Base-by-base conservation (phyloP, 768 basidiomycete species). In the Tricholoma bakamatsutake region DNA sequence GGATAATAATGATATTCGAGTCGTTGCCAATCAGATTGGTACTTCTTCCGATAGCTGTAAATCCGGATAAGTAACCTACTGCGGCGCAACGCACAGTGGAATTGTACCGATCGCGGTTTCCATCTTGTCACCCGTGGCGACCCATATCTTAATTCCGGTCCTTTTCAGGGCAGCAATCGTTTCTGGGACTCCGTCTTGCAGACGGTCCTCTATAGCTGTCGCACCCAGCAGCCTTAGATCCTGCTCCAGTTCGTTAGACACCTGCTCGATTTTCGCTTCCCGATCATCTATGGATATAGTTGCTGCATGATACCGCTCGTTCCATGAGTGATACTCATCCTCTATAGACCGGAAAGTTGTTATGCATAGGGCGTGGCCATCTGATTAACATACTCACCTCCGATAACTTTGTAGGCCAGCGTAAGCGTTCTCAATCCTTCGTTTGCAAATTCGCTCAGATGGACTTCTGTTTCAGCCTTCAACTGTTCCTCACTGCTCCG, bases 131-230 rank as follows among this genome's bases (percentile, higher is more conserved):
- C 97, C 97, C 0, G 97, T 99, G 9, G 93, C 91, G 17, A 99
- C 97, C 97, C 97, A 99, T 46, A 99, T 74, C 73, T 97, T 98
- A 73, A 98, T 98, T 0, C 97, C 97, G 1, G 97, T 96, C 24
- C 84, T 77, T 72, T 98, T 98, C 12, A 99, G 79, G 65, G 98
- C 94, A 3, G 89, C 90, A 62, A 98, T 98, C 1, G 96, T 82
- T 67, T 98, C 95, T 2, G 97, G 96, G 3, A 98, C 97, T 49
- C 97, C 97, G 63, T 98, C 97, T 70, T 99, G 97, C 10, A 99
- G 74, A 51, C 87, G 84, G 71, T 99, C 97, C 70, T 99, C 97
- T 61, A 99, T 99, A 50, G 95, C 97, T 7, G 97, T 98, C 1
- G 95, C 93, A 47, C 97, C 97, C 13, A 98, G 79, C 10, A 99